Base-by-base conservation (phyloP, 176 grass and related monocot genomes). In the Eragrostis nindensis region DNA sequence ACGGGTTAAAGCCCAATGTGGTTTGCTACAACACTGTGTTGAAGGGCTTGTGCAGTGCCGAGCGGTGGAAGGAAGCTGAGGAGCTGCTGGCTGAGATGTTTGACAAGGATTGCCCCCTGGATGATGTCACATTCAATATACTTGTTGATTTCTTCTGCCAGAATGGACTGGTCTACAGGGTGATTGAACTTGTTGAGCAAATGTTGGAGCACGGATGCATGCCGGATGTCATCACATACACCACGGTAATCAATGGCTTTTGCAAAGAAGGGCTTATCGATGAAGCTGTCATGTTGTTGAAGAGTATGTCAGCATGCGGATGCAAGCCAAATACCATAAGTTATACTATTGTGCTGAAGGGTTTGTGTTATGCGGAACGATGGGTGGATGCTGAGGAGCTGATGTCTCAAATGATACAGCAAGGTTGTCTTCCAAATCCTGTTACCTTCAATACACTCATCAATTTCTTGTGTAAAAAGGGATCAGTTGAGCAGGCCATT, bases 401-500 rank as follows among this genome's bases (percentile, higher is more conserved):
- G 3, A 80, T 86, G 61, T 86, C 70, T 29, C 77, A 86, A 17
- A 80, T 86, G 84, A 86, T 86, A 68, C 77, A 80, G 43, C 77
- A 86, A 48, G 90, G 90, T 11, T 92, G 86, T 36, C 39, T 68
- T 47, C 90, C 86, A 10, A 87, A 88, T 83, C 83, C 87, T 66
- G 78, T 92, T 59, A 92, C 86, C 21, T 92, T 88, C 42, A 92
- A 92, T 22, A 92, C 83, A 0, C 26, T 92, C 73, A 87, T 92
- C 32, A 85, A 87, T 48, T 87, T 81, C 50, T 77, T 92, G 46
- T 92, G 90, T 74, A 92, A 92, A 81, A 92, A 84, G 41, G 90
- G 90, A 17, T 44, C 79, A 43, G 82, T 85, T 27, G 67, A 79
- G 63, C 86, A 92, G 63, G 90, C 90, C 8, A 73, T 92, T 38